Evolutionary conservation across 2,329 filamentous ascomycete species (phyloP).

Genomic region (Davidsoniella eucalypti): DNA sequence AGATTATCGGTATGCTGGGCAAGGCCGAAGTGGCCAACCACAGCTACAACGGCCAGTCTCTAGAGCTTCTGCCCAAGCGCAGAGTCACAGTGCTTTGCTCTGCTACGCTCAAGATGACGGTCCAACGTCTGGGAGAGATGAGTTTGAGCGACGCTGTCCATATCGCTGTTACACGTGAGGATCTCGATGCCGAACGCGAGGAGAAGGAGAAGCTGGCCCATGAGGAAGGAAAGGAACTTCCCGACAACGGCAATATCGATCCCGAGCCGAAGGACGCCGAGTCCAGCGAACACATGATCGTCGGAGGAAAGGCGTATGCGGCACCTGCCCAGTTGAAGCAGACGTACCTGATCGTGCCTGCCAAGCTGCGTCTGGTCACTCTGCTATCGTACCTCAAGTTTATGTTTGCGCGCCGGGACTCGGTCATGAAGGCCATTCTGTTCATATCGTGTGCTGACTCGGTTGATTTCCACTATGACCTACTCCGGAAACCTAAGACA

Average conservation of each 20-base stretch:
- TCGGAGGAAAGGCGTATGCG: constrained; percentile 37
- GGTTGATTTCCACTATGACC: constrained; percentile 88
- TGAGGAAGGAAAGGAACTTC: background rate
- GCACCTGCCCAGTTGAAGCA: constrained; percentile 91
- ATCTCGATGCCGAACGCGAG: constrained; percentile 20
- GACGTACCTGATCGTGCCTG: constrained; percentile 69
- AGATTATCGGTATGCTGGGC: constrained; percentile 67
- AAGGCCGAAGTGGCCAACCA: constrained; percentile 41
- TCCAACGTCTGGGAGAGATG: constrained; percentile 84
- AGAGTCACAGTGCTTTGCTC: constrained; percentile 85
- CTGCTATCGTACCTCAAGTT: constrained; percentile 71
- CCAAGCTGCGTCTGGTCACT: constrained; percentile 81
- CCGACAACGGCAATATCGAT: constrained; percentile 5
- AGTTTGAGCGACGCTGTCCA: constrained; percentile 85
- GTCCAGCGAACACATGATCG: constrained; percentile 5
- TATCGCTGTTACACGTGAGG: constrained; percentile 51
- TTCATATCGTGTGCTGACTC: constrained; percentile 96
- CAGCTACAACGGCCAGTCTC: constrained; percentile 38
- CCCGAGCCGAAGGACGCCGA: constrained; percentile 1
- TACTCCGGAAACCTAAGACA: constrained; percentile 32
- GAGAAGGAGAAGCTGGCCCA: constrained; percentile 26
- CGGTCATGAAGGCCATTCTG: constrained; percentile 90
- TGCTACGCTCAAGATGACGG: constrained; percentile 95
- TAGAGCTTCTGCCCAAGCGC: constrained; percentile 53
- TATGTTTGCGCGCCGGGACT: constrained; percentile 73